Base-by-base conservation (phyloP, 2,329 filamentous ascomycete genomes). In the Zasmidium angulare region DNA sequence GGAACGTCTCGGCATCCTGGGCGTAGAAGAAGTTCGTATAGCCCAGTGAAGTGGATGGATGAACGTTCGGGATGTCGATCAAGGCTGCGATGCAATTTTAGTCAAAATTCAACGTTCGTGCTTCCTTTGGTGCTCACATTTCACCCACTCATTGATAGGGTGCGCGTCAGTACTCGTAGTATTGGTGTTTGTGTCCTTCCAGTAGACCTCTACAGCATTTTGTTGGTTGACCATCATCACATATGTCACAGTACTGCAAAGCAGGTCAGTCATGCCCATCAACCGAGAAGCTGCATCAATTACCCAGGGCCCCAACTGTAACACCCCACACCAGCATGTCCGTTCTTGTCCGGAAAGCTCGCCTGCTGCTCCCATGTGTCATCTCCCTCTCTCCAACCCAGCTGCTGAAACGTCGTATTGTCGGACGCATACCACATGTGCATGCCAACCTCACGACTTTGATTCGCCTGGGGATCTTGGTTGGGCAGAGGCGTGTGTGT, bases 371-470 rank as follows among this genome's bases (percentile, higher is more conserved):
- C 68, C 78, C 78, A 79, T 1, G 63, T 60, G 2, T 70, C 59
- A 22, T 73, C 67, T 10, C 75, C 74, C 9, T 73, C 71, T 31
- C 74, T 73, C 77, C 77, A 80, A 1, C 72, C 73, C 29, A 74
- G 72, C 58, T 78, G 75, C 46, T 76, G 58, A 60, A 80, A 78
- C 0, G 76, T 77, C 0, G 69, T 72, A 6, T 70, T 68, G 58
- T 76, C 72, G n/a, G 63, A 68, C 3, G 76, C 74, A 58, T 75
- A 79, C 77, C 78, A 80, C 40, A 79, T 68, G 60, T 78, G 75
- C 71, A 79, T 79, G 21, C 77, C 78, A 4, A 70, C 64, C 24
- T 70, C 65, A 4, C 66, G 62, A 2, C 68, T 65, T 17, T 68
- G 64, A 2, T 67, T 64, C 24, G 55, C 23, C 11, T 36, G 4